Conservation (phyloP, 1,284 basidiomycete genomes). For the Testicularia cyperi region DNA sequence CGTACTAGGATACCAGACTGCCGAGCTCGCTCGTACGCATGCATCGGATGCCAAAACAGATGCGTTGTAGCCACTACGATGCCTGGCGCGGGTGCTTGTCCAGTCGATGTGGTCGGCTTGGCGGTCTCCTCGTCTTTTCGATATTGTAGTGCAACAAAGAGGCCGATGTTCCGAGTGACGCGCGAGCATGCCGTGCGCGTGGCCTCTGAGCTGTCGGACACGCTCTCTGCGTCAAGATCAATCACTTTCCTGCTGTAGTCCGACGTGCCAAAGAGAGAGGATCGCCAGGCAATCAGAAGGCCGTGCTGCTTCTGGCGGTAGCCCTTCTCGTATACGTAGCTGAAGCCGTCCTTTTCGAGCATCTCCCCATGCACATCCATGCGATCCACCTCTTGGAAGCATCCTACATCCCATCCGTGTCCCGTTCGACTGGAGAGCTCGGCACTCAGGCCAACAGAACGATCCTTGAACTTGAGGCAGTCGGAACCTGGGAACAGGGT, state of each 20-base stretch:
- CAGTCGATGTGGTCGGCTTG: not conserved
- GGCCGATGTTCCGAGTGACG: conserved; percentile 44
- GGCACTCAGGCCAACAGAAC: conserved; percentile 43
- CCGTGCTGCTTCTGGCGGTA: conserved; percentile 57
- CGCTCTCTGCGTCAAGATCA: conserved; percentile 42
- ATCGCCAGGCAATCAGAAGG: conserved; percentile 52
- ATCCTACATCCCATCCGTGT: conserved; percentile 60
- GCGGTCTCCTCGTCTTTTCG: not conserved
- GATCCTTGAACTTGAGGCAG: conserved; percentile 60
- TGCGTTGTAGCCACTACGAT: conserved; percentile 80
- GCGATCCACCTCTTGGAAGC: conserved; percentile 61
- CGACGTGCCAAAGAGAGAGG: conserved; percentile 12
- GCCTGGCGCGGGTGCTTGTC: conserved; percentile 59
- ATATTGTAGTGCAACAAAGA: conserved; percentile 44
- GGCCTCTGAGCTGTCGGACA: conserved; percentile 6
- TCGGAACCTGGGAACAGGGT: conserved; percentile 62
- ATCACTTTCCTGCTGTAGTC: conserved; percentile 16
- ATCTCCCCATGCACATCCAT: conserved; percentile 53
- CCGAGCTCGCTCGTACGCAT: conserved; percentile 77
- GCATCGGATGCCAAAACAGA: conserved; percentile 86
- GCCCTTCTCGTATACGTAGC: conserved; percentile 52
- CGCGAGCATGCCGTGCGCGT: conserved; percentile 30
- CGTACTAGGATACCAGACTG: conserved; percentile 68
- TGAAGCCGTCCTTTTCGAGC: conserved; percentile 42
- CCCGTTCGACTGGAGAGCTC: conserved; percentile 40